Base-by-base conservation (phyloP, 1,284 basidiomycete genomes). In the Wallemia ichthyophaga region DNA sequence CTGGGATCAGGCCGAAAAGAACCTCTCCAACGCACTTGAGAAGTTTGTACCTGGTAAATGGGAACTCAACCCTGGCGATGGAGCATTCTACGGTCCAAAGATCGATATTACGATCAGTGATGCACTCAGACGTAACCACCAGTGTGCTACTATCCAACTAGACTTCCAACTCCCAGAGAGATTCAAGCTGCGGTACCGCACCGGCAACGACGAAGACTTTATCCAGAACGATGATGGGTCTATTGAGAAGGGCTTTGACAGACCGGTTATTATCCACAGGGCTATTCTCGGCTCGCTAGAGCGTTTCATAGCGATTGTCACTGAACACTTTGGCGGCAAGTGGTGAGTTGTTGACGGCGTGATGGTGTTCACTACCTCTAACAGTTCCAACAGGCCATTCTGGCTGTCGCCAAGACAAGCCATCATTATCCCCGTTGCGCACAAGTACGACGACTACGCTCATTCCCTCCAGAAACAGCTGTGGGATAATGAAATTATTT, bases 151-250 rank as follows among this genome's bases (percentile, higher is more conserved):
- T 2, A 96, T 98, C 70, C 85, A 98, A 72, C 84, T 99, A 64
- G 94, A 98, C 74, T 99, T 96, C 79, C 88, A 98, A 71, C 78
- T 99, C 9, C 94, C 94, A n/a, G 83, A 95, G 68, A 82, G 88
- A 58, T 98, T 99, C 76, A 83, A 94, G 71, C 77, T 99, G 63
- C 83, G 83, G 67, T 98, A 89, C 73, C 83, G 88, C 53, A 80
- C 80, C 48, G 72, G 71, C 27, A 76, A 67, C 53, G 62, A 79
- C 19, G 80, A 81, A 59, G 81, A 82, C 61, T 72, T 74, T 21
- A 66, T 73, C 15, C 74, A 72, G 58, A 71, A 77, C 19, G 67
- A 64, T n/a, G 78, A 79, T 63, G 76, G 73, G 62, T 74, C 81
- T 23, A 75, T 78, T 21, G 55, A 56, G 55, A 56, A 56, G 23